Base-by-base conservation (phyloP, 2,329 filamentous ascomycete species). In the Aspergillus tamarii region DNA sequence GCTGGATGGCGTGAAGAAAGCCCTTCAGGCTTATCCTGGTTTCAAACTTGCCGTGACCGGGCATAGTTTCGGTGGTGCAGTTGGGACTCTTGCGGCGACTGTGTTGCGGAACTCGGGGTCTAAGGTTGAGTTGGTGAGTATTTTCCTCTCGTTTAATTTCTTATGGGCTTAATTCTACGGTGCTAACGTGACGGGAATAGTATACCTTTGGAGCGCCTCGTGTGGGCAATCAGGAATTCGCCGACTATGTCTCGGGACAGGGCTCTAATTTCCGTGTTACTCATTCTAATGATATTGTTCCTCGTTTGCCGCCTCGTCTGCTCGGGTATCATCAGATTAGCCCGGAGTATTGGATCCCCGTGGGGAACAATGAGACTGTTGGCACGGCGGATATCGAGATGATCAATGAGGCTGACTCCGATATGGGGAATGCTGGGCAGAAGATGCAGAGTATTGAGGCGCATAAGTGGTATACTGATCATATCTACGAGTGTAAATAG, bases 1-100 rank as follows among this genome's bases (percentile, higher is more conserved):
- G 2, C 69, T 81, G 7, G 63, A 70, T 0, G 74, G 80, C 7
- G 70, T 86, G 30, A 64, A 75, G 10, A 67, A 67, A 10, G 74
- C 74, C 12, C 43, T 63, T 7, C 26, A 60, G 3, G 57, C 60
- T 2, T 77, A 82, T 67, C 78, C 83, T 0, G 70, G 64, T 26
- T 84, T 80, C 70, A 76, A 73, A 32, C 66, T 86, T 53, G 75
- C 84, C 0, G 66, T 81, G 4, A 84, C 82, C 0, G 84, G 84
- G 0, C 84, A 86, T 68, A 83, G 80, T 60, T 78, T 85, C 6
- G 84, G 84, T 4, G 84, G 75, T 53, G 84, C 84, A 1, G 66
- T 86, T n/a, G 84, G 83, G 2, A 78, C 74, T 2, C 66, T 86
- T 8, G 83, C 80, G 1, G 81, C 82, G 0, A 80, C 78, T 2